Evolutionary conservation across 176 grass and related monocot genomes (phyloP).

Genomic region (Lolium rigidum): DNA sequence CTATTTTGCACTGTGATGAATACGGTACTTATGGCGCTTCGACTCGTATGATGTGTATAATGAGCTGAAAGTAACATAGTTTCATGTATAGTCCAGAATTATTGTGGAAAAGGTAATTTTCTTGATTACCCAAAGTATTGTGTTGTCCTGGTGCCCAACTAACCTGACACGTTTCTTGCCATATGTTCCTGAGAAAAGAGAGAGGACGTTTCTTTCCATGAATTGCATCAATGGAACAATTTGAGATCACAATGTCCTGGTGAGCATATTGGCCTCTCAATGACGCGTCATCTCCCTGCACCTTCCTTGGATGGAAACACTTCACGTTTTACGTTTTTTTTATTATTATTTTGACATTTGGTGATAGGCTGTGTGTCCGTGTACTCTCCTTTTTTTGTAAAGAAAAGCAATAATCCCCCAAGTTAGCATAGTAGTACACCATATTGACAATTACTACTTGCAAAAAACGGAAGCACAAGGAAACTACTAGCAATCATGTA

Average conservation of each 20-base stretch:
- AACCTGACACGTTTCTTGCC: not conserved
- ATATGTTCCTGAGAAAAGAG: not conserved
- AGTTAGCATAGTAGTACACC: not conserved
- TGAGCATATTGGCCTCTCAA: not conserved
- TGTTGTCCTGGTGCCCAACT: not conserved
- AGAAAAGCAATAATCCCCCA: not conserved
- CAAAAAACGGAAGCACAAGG: not conserved
- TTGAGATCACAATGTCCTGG: not conserved
- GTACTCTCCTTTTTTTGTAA: not conserved
- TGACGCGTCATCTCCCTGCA: not conserved
- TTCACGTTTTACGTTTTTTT: not conserved
- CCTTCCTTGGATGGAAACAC: not conserved
- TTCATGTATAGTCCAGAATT: not conserved
- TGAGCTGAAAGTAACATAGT: constrained; percentile 2
- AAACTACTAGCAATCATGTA: not conserved
- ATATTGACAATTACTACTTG: constrained; percentile 29
- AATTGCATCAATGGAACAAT: not conserved
- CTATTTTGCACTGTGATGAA: constrained; percentile 10
- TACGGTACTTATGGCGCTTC: not conserved
- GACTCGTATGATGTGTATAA: not conserved
- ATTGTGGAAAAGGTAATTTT: not conserved
- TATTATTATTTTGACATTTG: not conserved
- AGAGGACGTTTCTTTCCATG: not conserved
- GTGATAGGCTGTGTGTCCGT: not conserved
- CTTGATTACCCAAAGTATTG: not conserved